A percentile compares a stretch with the other conserved stretches of the same genome.
Evolutionary conservation across 2,329 filamentous ascomycete genomes (phyloP).

Genomic region (Sclerotinia spermophila): DNA sequence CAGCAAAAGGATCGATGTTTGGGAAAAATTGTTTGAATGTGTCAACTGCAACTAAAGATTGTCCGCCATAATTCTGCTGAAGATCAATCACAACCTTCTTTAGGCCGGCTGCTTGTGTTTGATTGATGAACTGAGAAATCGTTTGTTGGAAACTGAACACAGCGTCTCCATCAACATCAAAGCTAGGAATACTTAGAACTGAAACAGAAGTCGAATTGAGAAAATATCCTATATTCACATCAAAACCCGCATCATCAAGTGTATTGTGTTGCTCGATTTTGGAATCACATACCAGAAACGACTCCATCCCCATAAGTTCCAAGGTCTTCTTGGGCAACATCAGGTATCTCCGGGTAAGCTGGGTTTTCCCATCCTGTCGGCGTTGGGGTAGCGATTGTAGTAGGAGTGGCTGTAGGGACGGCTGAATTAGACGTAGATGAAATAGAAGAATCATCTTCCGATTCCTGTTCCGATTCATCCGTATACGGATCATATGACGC

Average conservation of each 20-base stretch:
- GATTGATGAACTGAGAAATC: slow-evolving; percentile 42
- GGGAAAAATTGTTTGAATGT: slow-evolving; percentile 45
- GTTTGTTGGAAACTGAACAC: slow-evolving; percentile 36
- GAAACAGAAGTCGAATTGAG: slow-evolving; percentile 31
- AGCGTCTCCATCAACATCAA: slow-evolving; percentile 34
- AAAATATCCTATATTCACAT: slow-evolving; percentile 26
- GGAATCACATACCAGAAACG: slow-evolving; percentile 20
- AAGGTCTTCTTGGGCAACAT: slow-evolving; percentile 26
- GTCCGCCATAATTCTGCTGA: slow-evolving; percentile 56
- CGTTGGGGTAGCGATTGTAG: not conserved
- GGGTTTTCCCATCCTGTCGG: slow-evolving; percentile 17
- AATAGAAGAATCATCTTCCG: not conserved
- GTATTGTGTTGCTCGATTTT: too few relatives aligned
- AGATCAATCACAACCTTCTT: slow-evolving; percentile 61
- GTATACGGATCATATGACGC: slow-evolving; percentile 23
- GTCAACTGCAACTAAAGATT: slow-evolving; percentile 55
- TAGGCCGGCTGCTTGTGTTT: slow-evolving; percentile 45
- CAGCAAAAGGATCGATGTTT: slow-evolving; percentile 30
- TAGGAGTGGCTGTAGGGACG: not conserved
- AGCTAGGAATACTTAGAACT: slow-evolving; percentile 42
- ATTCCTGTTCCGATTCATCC: slow-evolving; percentile 9
- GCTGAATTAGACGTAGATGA: slow-evolving; percentile 1
- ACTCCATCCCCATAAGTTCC: slow-evolving; percentile 26
- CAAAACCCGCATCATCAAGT: not conserved
- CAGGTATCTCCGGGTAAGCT: slow-evolving; percentile 24